Percentiles rank a stretch among this genome's conserved stretches.
phyloP scores from a whole-genome alignment of 495 filamentous ascomycete genomes.

The Chaetomium tenue region DNA sequence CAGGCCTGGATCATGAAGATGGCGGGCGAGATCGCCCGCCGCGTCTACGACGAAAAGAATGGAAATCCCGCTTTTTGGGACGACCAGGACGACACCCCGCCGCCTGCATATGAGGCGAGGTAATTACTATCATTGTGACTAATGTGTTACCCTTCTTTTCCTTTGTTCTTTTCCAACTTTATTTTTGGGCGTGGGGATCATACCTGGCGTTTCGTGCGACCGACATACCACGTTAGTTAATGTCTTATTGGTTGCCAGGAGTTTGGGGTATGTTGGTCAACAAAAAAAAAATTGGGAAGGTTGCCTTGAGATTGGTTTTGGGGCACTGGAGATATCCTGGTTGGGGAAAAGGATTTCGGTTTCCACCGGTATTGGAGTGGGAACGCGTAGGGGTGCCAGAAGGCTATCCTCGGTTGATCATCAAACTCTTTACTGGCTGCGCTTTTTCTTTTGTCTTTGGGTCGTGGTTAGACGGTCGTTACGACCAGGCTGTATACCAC shows the following conservation, averaged over 20 bases:
- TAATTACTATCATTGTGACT: constrained; percentile 5
- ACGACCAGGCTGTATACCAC: constrained; percentile 13
- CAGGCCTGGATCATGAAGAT: constrained; percentile 89
- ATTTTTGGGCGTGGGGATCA: constrained; percentile 10
- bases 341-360: constrained; percentile 5
- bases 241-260: constrained; percentile 27
- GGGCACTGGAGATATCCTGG: constrained; percentile 6
- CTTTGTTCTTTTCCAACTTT: constrained; percentile 14
- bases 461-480: not conserved
- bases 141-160: constrained; percentile 12
- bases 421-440: constrained; percentile 3
- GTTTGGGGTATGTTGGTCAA: constrained; percentile 19
- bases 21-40: constrained; percentile 82
- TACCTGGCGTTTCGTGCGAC: constrained; percentile 25
- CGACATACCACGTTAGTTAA: constrained; percentile 23
- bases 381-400: not conserved
- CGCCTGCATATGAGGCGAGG: constrained; percentile 60
- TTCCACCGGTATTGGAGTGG: not conserved
- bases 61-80: constrained; percentile 49
- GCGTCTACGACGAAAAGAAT: constrained; percentile 67
- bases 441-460: not conserved
- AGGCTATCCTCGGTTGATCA: constrained; percentile 2
- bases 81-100: constrained; percentile 56
- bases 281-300: constrained; percentile 20
- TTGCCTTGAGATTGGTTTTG: constrained; percentile 1